Conservation (phyloP, 495 filamentous ascomycete species). For the Tuber indicum region DNA sequence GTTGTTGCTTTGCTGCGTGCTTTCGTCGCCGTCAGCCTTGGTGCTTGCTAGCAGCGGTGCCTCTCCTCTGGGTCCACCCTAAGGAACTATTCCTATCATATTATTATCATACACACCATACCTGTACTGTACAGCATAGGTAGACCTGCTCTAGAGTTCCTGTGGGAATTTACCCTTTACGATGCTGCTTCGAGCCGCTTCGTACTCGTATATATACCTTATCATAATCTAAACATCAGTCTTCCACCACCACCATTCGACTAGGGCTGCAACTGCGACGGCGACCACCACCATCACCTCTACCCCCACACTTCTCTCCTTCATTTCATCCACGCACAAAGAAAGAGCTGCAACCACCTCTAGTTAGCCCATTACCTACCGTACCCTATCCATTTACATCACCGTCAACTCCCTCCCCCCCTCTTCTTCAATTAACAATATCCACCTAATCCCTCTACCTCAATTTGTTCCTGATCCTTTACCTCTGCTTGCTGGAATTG, state of each 20-base stretch:
- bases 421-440: neutral
- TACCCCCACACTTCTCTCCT: neutral
- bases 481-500: conserved; percentile 2
- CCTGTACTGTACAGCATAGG: neutral
- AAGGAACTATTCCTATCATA: neutral
- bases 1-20: neutral
- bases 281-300: neutral
- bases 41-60: neutral
- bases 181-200: neutral
- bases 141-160: neutral
- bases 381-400: neutral
- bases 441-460: neutral
- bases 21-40: neutral
- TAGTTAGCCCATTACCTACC: neutral
- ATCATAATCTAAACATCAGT: neutral
- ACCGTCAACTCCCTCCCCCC: neutral
- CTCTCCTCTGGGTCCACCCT: neutral
- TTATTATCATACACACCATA: neutral
- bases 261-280: neutral
- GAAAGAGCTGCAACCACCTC: neutral
- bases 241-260: neutral
- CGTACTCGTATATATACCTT: neutral
- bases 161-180: neutral
- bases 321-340: neutral
- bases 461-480: neutral